Evolutionary conservation across 2,329 filamentous ascomycete genomes (phyloP).

Genomic region (Fusarium praegraminearum): DNA sequence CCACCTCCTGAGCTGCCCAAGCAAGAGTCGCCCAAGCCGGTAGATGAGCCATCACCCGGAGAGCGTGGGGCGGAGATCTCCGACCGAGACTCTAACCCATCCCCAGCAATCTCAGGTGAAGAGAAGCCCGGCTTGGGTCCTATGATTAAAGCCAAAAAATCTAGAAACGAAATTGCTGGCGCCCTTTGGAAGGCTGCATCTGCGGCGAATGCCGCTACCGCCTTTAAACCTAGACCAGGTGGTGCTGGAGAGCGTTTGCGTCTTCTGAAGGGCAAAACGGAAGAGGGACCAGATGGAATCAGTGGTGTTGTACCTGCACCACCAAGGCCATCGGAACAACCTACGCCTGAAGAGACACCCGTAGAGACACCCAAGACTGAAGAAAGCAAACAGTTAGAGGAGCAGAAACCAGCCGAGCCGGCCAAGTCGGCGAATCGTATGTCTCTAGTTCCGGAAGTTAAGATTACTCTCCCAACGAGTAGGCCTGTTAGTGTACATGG

Average conservation of each 20-base stretch:
- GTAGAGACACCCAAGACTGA: constrained; percentile 12
- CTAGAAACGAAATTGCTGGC: constrained; percentile 78
- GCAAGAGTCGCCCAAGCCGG: constrained; percentile 12
- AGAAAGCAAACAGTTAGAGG: constrained; percentile 20
- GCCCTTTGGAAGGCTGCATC: constrained; percentile 80
- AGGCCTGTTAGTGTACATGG: constrained; percentile 56
- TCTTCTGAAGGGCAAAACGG: constrained; percentile 68
- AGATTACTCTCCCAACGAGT: constrained; percentile 64
- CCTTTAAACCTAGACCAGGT: constrained; percentile 88
- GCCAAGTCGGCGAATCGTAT: constrained; percentile 51
- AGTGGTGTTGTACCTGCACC: constrained; percentile 89
- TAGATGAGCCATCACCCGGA: constrained; percentile 20
- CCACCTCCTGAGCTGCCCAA: constrained; percentile 41
- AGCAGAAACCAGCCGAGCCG: constrained; percentile 39
- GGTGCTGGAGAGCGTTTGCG: constrained; percentile 85
- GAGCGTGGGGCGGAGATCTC: constrained; percentile 41
- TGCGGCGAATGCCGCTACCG: constrained; percentile 61
- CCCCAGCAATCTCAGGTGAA: constrained; percentile 20
- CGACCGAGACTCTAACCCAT: constrained; percentile 13
- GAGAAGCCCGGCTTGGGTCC: constrained; percentile 69
- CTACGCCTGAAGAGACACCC: constrained; percentile 23
- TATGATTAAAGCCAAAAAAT: constrained; percentile 87
- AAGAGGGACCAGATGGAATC: constrained; percentile 86
- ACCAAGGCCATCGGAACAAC: constrained; percentile 55
- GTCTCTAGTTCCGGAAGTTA: constrained; percentile 67